A percentile compares a stretch with the other conserved stretches of the same genome.
Evolutionary conservation across 176 grass and related monocot species (phyloP).

Genomic region (Carex scoparia): DNA sequence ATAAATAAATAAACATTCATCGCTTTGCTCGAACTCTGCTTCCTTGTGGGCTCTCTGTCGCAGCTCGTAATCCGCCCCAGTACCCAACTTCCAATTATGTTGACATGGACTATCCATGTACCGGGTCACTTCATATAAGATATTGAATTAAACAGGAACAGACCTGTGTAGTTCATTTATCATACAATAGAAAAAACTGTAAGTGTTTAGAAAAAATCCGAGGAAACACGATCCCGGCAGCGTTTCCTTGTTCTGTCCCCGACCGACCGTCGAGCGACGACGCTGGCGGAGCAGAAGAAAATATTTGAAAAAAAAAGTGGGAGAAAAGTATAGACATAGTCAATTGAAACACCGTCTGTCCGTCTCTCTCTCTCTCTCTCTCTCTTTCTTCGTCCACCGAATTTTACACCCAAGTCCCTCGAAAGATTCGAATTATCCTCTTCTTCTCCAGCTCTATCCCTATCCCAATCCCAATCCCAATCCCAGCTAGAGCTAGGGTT

Average conservation of each 20-base stretch:
- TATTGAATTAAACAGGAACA: background rate
- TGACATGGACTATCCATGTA: background rate
- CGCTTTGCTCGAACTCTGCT: background rate
- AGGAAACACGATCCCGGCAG: too few relatives aligned
- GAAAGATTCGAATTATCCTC: slow-evolving; percentile 28
- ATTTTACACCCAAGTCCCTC: slow-evolving; percentile 4
- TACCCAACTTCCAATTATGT: background rate
- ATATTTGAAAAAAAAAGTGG: slow-evolving; percentile 21
- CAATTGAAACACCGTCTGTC: background rate
- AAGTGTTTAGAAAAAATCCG: too few relatives aligned
- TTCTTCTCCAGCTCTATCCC: slow-evolving; percentile 1
- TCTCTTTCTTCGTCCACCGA: background rate
- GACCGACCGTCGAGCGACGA: too few relatives aligned
- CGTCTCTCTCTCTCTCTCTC: background rate
- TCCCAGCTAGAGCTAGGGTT: slow-evolving; percentile 11
- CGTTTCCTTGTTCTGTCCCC: too few relatives aligned
- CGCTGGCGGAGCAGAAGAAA: too few relatives aligned
- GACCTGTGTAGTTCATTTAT: too few relatives aligned
- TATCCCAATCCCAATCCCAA: background rate
- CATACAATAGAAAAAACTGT: too few relatives aligned
- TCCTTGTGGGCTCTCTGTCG: background rate
- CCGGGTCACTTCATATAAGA: background rate
- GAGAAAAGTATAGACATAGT: background rate
- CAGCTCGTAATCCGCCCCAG: background rate
- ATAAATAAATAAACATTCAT: too few relatives aligned